These are phyloP conservation scores for Pulveroboletus sp. DNA, from an alignment of 768 basidiomycete species.

Conservation along the genomic window DNA sequence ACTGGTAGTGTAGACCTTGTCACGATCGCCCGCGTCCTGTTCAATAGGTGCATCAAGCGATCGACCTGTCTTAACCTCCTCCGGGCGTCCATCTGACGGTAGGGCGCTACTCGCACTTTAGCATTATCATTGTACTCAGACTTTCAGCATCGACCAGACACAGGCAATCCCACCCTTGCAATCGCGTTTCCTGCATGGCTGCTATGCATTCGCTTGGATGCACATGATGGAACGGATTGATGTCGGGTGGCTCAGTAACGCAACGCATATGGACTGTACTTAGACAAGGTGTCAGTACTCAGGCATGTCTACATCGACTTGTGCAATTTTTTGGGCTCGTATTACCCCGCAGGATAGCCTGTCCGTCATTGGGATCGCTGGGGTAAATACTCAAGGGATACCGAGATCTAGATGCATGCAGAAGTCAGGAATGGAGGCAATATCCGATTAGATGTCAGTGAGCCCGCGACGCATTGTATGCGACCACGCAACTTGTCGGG, in stretches of 20 bases:
- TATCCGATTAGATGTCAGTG: not conserved
- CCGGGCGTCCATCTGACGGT: not conserved
- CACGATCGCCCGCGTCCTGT: not conserved
- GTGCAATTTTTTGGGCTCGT: not conserved
- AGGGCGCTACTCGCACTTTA: not conserved
- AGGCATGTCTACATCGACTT: not conserved
- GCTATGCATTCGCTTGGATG: not conserved
- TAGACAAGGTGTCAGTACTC: not conserved
- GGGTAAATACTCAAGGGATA: not conserved
- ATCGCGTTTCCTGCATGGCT: not conserved
- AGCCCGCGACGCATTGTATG: no score
- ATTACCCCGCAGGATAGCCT: not conserved
- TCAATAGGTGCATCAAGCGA: not conserved
- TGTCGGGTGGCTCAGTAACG: not conserved
- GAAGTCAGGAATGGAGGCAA: not conserved
- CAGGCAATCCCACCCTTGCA: not conserved
- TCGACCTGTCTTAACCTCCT: not conserved
- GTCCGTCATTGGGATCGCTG: not conserved
- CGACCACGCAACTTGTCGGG: not conserved
- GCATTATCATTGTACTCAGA: not conserved
- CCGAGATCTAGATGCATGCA: no score
- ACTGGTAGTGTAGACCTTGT: not conserved
- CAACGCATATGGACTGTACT: not conserved
- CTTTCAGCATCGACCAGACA: not conserved
- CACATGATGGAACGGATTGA: not conserved